Evolutionary conservation across 2,329 filamentous ascomycete genomes (phyloP), one percentile per base, ranked within the genome.

Genomic region (Aspergillus sp.): DNA sequence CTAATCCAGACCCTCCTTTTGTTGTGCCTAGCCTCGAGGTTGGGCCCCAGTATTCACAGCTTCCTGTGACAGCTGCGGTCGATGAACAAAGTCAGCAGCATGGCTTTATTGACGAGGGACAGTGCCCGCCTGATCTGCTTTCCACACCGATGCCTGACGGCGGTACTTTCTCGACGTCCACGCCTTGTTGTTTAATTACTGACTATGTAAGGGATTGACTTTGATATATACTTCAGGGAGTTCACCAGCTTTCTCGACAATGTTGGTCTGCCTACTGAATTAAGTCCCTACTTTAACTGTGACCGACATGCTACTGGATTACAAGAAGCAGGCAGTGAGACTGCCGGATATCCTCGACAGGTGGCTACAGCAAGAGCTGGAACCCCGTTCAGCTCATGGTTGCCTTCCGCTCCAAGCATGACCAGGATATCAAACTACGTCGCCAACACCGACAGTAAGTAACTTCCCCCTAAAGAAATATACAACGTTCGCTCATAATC

Each of bases 241-340:
- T 57, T 57, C 27, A 52, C 55, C 4, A 57, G 46, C 43, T 57
- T 57, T 14, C 40, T 57, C 11, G 55, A 57, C 24, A 21, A 37
- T 4, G 46, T 57, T 41, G 55, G 55, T 14, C 27, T 57, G 9
- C 49, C 49, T 21, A 33, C 48, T 11, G 55, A 52, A 41, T 57
- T 31, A 44, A 44, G 37, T 40, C 55, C 49, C 21, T 14, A 37
- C 19, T 49, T 49, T 21, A 31, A 49, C n/a, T 49, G 14, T 49
- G 33, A 23, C 47, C 37, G 47, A 37, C 7, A 21, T 50, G 21
- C 6, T 40, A 15, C 21, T 39, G 15, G 31, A 48, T 9, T 14
- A 23, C 31, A 31, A 47, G 31, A 19, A 19, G 35, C 8, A 51
- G 35, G 35, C 4, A 39, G 14, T 14, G 21, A 51, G 17, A n/a